Evolutionary conservation across 352 stramenopile species (phyloP), one percentile per base, ranked within the genome.

Genomic region (Globisporangium camurandrum): DNA sequence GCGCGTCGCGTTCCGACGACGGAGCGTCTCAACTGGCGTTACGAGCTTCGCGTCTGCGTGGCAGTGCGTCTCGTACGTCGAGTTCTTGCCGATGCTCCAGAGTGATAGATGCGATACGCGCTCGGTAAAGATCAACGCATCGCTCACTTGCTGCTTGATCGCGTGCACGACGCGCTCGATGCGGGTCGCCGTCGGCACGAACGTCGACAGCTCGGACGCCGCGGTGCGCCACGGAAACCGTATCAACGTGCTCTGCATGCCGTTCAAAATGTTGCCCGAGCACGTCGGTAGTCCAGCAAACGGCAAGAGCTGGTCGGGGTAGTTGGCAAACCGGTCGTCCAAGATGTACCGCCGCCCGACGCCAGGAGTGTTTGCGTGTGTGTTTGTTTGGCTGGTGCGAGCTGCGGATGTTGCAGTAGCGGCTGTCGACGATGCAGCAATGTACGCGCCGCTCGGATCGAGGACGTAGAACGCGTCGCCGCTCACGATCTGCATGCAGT

Each of bases 401-500:
- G n/a, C n/a, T n/a, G n/a, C n/a, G n/a, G n/a, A n/a, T n/a, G n/a
- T n/a, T n/a, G n/a, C n/a, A n/a, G n/a, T n/a, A n/a, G n/a, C n/a
- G n/a, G n/a, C n/a, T n/a, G n/a, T n/a, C 17, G 36, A 41, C 36
- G 36, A n/a, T 22, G 36, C 14, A 3, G 68, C 44, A 7, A 84
- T 37, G 47, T 79, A 83, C 20, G 48, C 49, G n/a, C 69, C 71
- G 23, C 57, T 80, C 14, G 80, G 80, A 54, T 91, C 80, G n/a
- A 91, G 51, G 36, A 91, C 63, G 45, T 86, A 91, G 43, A 88
- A 88, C 0, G 62, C 62, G n/a, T 82, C 67, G 24, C 75, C 80
- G 47, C 72, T 88, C 6, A 91, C 54, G 57, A 91, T 84, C 50
- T 91, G 80, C 56, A 88, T 71, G 51, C 76, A 91, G 30, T 91